Base-by-base conservation (phyloP, 2,329 filamentous ascomycete genomes). In the Arthrinium puccinioides region DNA sequence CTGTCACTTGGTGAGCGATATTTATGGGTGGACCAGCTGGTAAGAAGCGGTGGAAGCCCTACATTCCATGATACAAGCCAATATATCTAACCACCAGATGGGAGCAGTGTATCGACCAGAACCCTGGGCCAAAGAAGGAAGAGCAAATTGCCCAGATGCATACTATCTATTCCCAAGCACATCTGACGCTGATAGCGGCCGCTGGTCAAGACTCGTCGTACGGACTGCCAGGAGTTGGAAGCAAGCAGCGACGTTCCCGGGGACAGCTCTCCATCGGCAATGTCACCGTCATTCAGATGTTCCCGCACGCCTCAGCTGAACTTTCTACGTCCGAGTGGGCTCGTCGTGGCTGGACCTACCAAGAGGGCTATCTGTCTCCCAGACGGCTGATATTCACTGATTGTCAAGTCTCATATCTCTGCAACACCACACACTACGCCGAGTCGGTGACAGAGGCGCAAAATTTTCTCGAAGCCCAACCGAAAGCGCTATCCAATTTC, bases 11-110 rank as follows among this genome's bases (percentile, higher is more conserved):
- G 31, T 8, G n/a, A 24, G 31, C 20, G 21, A 7, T 33, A 33
- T 33, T 11, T 33, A 4, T 33, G 31, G 31, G 31, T 33, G 14
- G 31, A 33, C 21, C n/a, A 33, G 9, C n/a, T 33, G 20, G 31
- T 33, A 24, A 33, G 31, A 11, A 24, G 9, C 21, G 24, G 8
- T 15, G 18, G 13, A 16, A 9, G 5, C 19, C 8, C 20, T 10
- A 4, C 8, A 9, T 6, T 10, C 19, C n/a, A 15, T 6, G 5
- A 6, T 7, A 11, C 7, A 32, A n/a, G 4, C n/a, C 4, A 21
- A 7, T 4, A 11, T 7, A 10, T 32, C 31, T 32, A n/a, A 33
- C 31, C n/a, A 24, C 14, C 8, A 16, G 9, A 23, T 4, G 6
- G 4, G 8, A 24, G 20, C 9, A 33, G 31, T 33, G 31, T 3